Evolutionary conservation across 208 protist species (phyloP).

Genomic region (Wallacemonas collosoma): DNA sequence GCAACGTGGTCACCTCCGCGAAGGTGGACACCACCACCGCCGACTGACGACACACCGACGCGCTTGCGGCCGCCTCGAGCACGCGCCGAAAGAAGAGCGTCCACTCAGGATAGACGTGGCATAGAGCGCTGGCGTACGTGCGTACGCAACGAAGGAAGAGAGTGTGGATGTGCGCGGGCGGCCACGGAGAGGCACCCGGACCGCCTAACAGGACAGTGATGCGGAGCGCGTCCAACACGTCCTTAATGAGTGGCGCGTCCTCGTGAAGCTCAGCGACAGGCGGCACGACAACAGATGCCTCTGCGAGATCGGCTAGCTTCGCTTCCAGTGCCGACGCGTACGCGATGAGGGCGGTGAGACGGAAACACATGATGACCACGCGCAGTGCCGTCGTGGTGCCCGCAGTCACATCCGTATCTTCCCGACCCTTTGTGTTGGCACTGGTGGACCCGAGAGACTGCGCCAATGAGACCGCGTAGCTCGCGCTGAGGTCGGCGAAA

Average conservation of each 20-base stretch:
- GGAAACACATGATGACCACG: constrained; percentile 67
- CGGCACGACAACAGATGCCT: constrained; percentile 2
- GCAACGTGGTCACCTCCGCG: neutral
- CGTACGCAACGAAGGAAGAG: neutral
- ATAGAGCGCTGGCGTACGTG: neutral
- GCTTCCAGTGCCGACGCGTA: constrained; percentile 57
- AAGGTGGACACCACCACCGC: neutral
- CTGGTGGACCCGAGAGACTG: constrained; percentile 19
- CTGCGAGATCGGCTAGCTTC: constrained; percentile 22
- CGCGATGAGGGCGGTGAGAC: constrained; percentile 51
- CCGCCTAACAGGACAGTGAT: constrained; percentile 11
- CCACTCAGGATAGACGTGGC: neutral
- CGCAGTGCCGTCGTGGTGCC: constrained; percentile 49
- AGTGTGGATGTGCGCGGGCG: constrained; percentile 1
- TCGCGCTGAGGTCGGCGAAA: constrained; percentile 41
- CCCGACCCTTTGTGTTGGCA: neutral
- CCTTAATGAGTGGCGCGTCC: neutral
- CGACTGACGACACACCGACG: neutral
- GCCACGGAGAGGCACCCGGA: neutral
- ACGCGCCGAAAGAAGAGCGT: constrained; percentile 11
- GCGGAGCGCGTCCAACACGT: constrained; percentile 13
- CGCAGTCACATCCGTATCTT: constrained; percentile 19
- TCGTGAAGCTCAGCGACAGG: constrained; percentile 8
- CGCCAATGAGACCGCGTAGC: constrained; percentile 33
- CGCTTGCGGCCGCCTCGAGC: neutral